These are phyloP conservation scores for Amoeboaphelidium protococcarum DNA, from an alignment of 371 early-diverging fungal species.

Conservation along the genomic window DNA sequence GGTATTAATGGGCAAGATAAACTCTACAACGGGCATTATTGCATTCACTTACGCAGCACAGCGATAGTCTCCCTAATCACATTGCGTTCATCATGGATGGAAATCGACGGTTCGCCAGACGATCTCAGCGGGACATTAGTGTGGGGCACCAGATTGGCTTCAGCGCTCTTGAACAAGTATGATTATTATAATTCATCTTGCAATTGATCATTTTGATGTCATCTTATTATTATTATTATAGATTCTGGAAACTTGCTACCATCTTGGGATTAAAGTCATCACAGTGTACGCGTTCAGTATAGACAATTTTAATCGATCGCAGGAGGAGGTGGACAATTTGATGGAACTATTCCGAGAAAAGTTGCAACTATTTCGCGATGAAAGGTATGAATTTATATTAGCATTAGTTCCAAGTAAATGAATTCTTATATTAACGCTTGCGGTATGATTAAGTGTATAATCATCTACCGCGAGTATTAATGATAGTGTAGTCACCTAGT, in stretches of 20 bases:
- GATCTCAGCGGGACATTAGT: slow-evolving; percentile 18
- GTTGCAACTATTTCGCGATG: slow-evolving; percentile 24
- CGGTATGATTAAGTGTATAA: not conserved
- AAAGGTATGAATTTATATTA: not conserved
- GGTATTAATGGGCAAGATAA: no score
- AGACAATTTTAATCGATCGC: slow-evolving; percentile 81
- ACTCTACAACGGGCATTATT: no score
- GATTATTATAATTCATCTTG: no score
- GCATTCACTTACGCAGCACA: no score
- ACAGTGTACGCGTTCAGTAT: slow-evolving; percentile 95
- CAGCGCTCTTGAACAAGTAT: slow-evolving; percentile 33
- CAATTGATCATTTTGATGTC: no score
- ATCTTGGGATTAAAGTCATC: slow-evolving; percentile 57
- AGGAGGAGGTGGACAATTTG: slow-evolving; percentile 61
- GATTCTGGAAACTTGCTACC: slow-evolving; percentile 62
- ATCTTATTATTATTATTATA: slow-evolving; percentile 9
- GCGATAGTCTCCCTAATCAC: slow-evolving; percentile 80
- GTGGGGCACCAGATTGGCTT: slow-evolving; percentile 69
- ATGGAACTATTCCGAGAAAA: slow-evolving; percentile 60
- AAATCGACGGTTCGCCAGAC: slow-evolving; percentile 71
- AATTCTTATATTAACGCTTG: no score
- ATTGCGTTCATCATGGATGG: slow-evolving; percentile 97
- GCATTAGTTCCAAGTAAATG: no score
- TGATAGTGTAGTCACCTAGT: no score
- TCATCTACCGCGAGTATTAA: no score